Base-by-base conservation (phyloP, 176 grass and related monocot genomes). In the Eremochloa ophiuroides region DNA sequence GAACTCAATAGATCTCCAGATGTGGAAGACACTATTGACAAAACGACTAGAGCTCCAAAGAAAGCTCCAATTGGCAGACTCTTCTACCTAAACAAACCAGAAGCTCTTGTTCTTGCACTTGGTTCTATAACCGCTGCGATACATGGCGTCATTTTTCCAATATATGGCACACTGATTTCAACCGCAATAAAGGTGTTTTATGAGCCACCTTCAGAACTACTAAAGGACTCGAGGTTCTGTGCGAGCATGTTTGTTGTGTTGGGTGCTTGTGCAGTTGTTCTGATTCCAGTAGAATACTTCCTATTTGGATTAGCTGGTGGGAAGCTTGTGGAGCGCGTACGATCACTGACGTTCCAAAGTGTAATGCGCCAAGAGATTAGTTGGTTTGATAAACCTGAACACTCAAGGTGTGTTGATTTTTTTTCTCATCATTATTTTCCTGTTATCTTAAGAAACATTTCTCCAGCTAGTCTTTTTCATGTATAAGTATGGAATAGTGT, bases 361-460 rank as follows among this genome's bases (percentile, higher is more conserved):
- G 62, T 92, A 42, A 87, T 97, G 66, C 79, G 88, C 67, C 91
- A 92, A 79, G 94, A 97, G 13, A 97, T 94, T 23, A 86, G 85
- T 43, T 94, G 92, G 94, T 97, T 94, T 70, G 94, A 97, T 77
- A 91, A 89, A 42, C 94, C 89, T 80, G 41, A 86, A 80, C 91
- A 97, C 89, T 97, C 94, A 0, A 92, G 91, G 94, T 92, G 74
- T 46, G 39, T 35, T 35, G 22, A 67, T 8, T 13, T n/a, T 62
- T 74, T 77, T 25, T 83, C 15, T 66, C 25, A 2, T 75, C 17
- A 34, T 12, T 74, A 27, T 41, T 41, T 46, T 66, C 31, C 15
- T 66, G 3, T 44, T 78, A 16, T 62, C 22, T 37, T 66, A 65
- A 55, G 44, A 72, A 62, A 41, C 33, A 76, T 30, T 25, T 17